Percentiles rank a stretch among this genome's conserved stretches.
Evolutionary conservation across 768 basidiomycete species (phyloP).

Genomic region (Mycena sanguinolenta): DNA sequence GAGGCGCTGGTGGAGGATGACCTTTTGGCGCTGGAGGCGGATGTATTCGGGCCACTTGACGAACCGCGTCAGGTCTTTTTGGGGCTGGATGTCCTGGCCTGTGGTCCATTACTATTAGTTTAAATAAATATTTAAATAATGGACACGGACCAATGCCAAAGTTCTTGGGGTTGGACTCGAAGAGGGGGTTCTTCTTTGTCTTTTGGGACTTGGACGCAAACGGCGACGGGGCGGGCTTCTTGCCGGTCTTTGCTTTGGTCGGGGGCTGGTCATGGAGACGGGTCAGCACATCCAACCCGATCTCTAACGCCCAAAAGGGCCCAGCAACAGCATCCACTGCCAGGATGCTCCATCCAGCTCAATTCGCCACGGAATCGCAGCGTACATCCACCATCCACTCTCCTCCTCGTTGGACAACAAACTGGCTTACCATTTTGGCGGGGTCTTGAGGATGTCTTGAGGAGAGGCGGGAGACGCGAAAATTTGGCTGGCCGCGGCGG

Average conservation of each 20-base stretch:
- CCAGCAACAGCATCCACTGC: background rate
- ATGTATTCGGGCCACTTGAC: constrained; percentile 99
- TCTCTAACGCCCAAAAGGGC: no score
- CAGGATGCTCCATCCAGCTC: constrained; percentile 4
- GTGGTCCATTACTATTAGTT: background rate
- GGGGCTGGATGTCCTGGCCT: constrained; percentile 96
- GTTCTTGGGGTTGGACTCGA: constrained; percentile 91
- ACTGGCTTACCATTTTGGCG: constrained; percentile 4
- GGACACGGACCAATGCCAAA: constrained; percentile 88
- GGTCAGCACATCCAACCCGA: constrained; percentile 49
- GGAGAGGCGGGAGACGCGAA: no score
- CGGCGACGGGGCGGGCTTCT: constrained; percentile 90
- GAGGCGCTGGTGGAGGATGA: constrained; percentile 96
- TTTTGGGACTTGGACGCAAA: constrained; percentile 82
- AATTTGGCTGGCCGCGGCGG: no score
- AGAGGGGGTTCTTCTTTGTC: constrained; percentile 93
- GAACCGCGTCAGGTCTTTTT: constrained; percentile 93
- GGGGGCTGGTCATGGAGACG: constrained; percentile 93
- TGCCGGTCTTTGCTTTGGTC: constrained; percentile 68
- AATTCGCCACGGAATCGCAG: background rate
- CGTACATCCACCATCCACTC: background rate
- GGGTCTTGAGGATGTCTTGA: constrained; percentile 9
- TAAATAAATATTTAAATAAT: background rate
- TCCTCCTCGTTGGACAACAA: background rate
- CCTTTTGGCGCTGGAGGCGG: constrained; percentile 97